Conservation (phyloP, 768 basidiomycete genomes). For the Tylopilus plumbeoviolaceoides region DNA sequence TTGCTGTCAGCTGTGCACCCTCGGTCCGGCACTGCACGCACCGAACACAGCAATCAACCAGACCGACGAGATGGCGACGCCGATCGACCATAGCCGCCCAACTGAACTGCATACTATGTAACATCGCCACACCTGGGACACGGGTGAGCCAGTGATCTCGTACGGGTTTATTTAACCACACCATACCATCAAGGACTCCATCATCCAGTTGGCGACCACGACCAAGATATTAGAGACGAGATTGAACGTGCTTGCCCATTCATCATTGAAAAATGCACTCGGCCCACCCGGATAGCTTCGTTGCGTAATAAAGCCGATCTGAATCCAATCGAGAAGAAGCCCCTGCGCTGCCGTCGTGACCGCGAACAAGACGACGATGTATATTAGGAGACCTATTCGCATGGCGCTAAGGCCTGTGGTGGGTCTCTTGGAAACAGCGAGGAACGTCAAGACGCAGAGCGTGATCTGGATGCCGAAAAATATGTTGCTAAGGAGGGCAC, state of each 20-base stretch:
- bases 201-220: slow-evolving; percentile 9
- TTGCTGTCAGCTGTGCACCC: background rate
- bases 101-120: slow-evolving; percentile 43
- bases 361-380: background rate
- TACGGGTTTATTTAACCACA: background rate
- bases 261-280: slow-evolving; percentile 8
- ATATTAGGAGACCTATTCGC: background rate
- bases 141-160: background rate
- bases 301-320: slow-evolving; percentile 24
- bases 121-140: slow-evolving; percentile 29
- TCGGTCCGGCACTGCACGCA: slow-evolving; percentile 17
- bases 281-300: slow-evolving; percentile 31
- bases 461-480: slow-evolving; percentile 12
- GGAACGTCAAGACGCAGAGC: slow-evolving; percentile 1
- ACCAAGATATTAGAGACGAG: background rate
- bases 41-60: slow-evolving; percentile 40
- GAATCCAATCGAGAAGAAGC: slow-evolving; percentile 15
- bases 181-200: background rate
- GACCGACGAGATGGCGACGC: slow-evolving; percentile 34
- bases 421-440: background rate
- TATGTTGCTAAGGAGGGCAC: slow-evolving; percentile 9
- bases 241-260: background rate
- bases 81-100: slow-evolving; percentile 28
- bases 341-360: slow-evolving; percentile 16
- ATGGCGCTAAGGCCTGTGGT: background rate